Percentiles rank a stretch among this genome's conserved stretches.
Conservation (phyloP, 805 yeast species). For the Metschnikowia borealis region DNA sequence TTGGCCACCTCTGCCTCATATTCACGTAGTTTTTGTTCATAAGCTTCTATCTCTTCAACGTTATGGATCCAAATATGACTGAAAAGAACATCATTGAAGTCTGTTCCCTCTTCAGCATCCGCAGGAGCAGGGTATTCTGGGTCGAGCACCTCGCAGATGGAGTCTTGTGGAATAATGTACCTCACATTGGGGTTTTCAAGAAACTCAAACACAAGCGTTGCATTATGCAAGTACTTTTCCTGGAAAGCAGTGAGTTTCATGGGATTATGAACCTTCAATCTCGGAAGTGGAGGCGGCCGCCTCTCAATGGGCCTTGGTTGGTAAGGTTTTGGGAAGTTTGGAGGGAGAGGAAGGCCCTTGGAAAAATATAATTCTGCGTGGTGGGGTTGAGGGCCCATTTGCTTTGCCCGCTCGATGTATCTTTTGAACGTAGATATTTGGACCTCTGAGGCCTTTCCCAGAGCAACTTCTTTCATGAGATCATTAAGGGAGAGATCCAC, state of each 20-base stretch:
- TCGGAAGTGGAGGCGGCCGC: constrained; percentile 16
- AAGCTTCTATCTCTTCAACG: constrained; percentile 43
- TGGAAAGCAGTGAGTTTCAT: constrained; percentile 72
- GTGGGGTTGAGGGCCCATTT: constrained; percentile 58
- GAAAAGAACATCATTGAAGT: constrained; percentile 36
- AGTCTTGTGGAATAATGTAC: constrained; percentile 69
- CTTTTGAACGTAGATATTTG: constrained; percentile 78
- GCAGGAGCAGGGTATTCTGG: constrained; percentile 23
- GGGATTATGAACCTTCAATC: constrained; percentile 34
- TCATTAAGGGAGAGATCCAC: constrained; percentile 61
- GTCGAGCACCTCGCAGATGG: constrained; percentile 58
- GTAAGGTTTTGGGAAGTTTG: constrained; percentile 17
- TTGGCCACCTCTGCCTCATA: constrained; percentile 27
- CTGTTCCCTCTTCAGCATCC: constrained; percentile 21
- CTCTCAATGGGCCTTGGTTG: constrained; percentile 11
- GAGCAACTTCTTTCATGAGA: constrained; percentile 82
- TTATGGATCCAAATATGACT: constrained; percentile 52
- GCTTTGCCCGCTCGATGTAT: constrained; percentile 73
- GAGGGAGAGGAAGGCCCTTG: constrained; percentile 17
- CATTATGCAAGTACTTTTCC: constrained; percentile 61
- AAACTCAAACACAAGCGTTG: constrained; percentile 81
- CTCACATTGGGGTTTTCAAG: constrained; percentile 74
- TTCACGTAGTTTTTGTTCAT: constrained; percentile 33
- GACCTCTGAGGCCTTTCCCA: constrained; percentile 67
- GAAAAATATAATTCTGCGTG: constrained; percentile 29